Evolutionary conservation across 2,329 filamentous ascomycete genomes (phyloP), one percentile per base, ranked within the genome.

Genomic region (Coniochaeta prunicola): DNA sequence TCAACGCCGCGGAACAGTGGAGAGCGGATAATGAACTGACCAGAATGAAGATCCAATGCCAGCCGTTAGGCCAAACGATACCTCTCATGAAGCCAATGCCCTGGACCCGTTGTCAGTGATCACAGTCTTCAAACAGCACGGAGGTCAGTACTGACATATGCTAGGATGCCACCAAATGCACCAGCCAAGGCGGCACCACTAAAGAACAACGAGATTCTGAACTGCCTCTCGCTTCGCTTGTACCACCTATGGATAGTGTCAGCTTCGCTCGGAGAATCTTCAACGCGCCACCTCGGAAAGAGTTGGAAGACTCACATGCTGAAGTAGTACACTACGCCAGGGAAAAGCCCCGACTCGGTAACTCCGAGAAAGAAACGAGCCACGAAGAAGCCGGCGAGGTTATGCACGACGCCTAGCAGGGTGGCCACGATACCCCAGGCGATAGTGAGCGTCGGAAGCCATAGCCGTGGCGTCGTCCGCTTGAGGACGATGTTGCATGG

Each of bases 401-500:
- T 79, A 2, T 78, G 72, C 1, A 80, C 77, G 6, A 84, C 69
- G 0, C 82, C 82, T 59, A 72, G 70, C 28, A 81, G 62, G 0
- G 80, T 84, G 0, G 80, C 78, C 0, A 84, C 81, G 15, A 82
- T 70, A 0, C 81, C 81, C 81, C 80, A 84, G 0, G 74, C 68
- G 2, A 84, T 70, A 1, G 83, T 85, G 2, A 87, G 69, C 0
- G 81, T 81, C 0, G 82, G 82, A 0, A 85, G 70, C 82, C 81
- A 85, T 24, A 83, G 68, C 3, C 74, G 70, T 0, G 83, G 83
- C 0, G 80, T 85, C 0, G 83, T 86, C 0, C 78, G 73, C 64
- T 87, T 87, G 19, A 86, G 76, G 10, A 86, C 72, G 61, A 87
- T 82, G 63, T 86, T 87, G 65, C 82, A 86, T 0, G 83, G 84